Base-by-base conservation (phyloP, 305 asterid species). In the Ruellia speciosa region DNA sequence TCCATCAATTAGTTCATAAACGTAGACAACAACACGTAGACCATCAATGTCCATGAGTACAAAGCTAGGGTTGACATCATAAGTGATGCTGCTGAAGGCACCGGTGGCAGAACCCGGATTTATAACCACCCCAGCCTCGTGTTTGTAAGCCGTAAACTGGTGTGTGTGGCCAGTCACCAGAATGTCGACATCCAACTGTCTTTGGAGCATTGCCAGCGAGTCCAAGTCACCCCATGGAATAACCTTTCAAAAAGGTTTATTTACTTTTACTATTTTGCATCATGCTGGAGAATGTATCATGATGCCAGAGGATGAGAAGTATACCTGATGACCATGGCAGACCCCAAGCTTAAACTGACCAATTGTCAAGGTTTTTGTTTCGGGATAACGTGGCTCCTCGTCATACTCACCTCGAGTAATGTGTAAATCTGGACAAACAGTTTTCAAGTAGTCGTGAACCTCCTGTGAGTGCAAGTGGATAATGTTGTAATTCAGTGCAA, bases 211-310 rank as follows among this genome's bases (percentile, higher is more conserved):
- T 68, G 99, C 99, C 59, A 92, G 67, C 0, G 99, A 92, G 70
- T 92, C 99, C 33, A 92, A 81, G 70, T 92, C 99, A 43, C 99
- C 98, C 94, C 96, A 92, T 45, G 99, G 99, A 76, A 92, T 77
- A 52, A 92, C 96, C 99, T 90, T 75, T 60, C 66, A 14, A 17
- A 59, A 37, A 2, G 9, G 12, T 7, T 37, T 37, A 6, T 37
- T 37, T 37, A 6, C 6, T 37, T 37, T 37, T 1, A 24, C 4
- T 24, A 4, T 7, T 37, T 37, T 37, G 41, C 12, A 37, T 6
- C 41, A 37, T 37, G 41, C 3, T 0, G 41, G 41, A 37, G 31
- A 43, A 43, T 43, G n/a, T 43, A 43, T 43, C 31, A 24, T 24
- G 15, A 43, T 43, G 15, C n/a, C 12, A 10, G 11, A 48, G 52